Conservation (phyloP, 1,284 basidiomycete genomes). For the Inonotus obliquus region DNA sequence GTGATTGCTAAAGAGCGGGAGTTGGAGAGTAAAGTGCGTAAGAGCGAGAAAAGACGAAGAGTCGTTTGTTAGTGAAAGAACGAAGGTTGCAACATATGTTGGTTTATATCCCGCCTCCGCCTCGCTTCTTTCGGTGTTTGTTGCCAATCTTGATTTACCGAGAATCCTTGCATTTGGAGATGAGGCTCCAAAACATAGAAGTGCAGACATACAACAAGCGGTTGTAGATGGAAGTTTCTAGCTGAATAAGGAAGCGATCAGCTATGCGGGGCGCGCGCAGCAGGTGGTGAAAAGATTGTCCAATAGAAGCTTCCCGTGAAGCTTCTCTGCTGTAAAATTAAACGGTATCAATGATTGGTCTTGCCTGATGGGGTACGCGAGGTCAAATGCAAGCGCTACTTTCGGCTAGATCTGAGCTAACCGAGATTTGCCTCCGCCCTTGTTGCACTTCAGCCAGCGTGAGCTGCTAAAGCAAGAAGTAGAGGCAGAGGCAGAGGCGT, state of each 20-base stretch:
- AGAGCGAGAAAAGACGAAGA: neutral
- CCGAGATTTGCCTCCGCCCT: neutral
- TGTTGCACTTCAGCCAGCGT: neutral
- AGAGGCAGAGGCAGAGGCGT: no score
- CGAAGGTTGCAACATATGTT: neutral
- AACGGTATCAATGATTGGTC: slow-evolving; percentile 3
- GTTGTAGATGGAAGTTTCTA: slow-evolving; percentile 3
- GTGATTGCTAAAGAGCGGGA: slow-evolving; percentile 25
- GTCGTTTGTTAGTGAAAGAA: no score
- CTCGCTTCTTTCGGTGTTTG: neutral
- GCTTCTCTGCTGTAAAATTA: neutral
- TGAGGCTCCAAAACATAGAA: neutral
- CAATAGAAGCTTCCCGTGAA: neutral
- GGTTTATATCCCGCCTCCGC: neutral
- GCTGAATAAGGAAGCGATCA: slow-evolving; percentile 1
- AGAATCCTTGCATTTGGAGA: neutral
- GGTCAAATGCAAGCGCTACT: neutral
- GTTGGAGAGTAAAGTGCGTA: neutral
- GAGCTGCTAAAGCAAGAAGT: no score
- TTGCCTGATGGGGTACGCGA: neutral
- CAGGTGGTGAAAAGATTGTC: neutral
- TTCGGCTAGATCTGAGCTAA: neutral
- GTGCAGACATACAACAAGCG: neutral
- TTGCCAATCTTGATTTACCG: neutral
- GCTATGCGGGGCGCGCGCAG: neutral